A percentile compares a stretch with the other conserved stretches of the same genome.
Evolutionary conservation across 306 rosid species (phyloP).

Genomic region (Casuarina glauca): DNA sequence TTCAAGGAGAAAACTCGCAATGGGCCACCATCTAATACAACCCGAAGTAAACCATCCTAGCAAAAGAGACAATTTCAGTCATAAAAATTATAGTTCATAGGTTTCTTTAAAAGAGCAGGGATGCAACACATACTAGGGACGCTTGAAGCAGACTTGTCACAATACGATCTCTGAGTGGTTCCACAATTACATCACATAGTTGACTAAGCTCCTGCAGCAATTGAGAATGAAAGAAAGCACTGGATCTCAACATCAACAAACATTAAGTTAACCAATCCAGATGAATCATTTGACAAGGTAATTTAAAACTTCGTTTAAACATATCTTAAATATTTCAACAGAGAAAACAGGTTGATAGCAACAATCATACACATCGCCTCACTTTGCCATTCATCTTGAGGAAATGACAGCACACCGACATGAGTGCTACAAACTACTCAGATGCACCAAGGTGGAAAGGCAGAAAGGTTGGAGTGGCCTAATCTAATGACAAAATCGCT

Average conservation of each 20-base stretch:
- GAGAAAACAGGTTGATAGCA: background rate
- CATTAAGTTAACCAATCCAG: background rate
- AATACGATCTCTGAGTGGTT: slow-evolving; percentile 91
- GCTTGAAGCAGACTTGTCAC: slow-evolving; percentile 99
- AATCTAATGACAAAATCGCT: background rate
- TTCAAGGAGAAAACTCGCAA: slow-evolving; percentile 60
- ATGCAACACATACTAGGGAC: slow-evolving; percentile 61
- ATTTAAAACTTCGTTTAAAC: background rate
- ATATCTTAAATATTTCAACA: background rate
- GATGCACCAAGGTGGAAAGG: background rate
- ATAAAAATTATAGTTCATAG: slow-evolving; percentile 23
- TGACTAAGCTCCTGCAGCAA: slow-evolving; percentile 75
- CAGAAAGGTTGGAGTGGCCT: background rate
- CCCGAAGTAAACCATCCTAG: slow-evolving; percentile 95
- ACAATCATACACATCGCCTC: background rate
- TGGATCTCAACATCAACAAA: slow-evolving; percentile 1
- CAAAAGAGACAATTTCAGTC: slow-evolving; percentile 20
- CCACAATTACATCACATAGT: slow-evolving; percentile 86
- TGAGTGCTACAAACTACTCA: background rate
- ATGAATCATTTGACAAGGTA: background rate
- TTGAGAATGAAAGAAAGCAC: slow-evolving; percentile 18
- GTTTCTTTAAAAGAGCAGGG: slow-evolving; percentile 22
- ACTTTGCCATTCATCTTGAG: background rate
- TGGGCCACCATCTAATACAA: slow-evolving; percentile 88
- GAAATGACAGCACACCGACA: background rate